Evolutionary conservation across 805 yeast genomes (phyloP), one percentile per base, ranked within the genome.

Genomic region (Saccharomyces eubayanus): DNA sequence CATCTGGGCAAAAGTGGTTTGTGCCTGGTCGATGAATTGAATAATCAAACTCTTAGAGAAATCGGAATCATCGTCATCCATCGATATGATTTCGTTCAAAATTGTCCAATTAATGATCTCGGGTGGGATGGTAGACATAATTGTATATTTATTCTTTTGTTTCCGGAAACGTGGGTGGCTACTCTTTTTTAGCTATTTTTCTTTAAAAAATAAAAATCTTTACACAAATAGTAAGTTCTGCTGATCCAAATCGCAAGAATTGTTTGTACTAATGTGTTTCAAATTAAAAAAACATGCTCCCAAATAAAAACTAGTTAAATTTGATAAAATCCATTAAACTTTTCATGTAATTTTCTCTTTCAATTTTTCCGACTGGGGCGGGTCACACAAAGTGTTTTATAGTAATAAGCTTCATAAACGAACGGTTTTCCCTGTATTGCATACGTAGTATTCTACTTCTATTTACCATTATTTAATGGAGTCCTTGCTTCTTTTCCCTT

Each of bases 11-110:
- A 91, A 87, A 0, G 96, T 92, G 20, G 83, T 85, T 55, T 77
- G 76, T 5, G 96, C 96, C 72, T 94, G 99, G 54, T 89, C 96
- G 54, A 86, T 88, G 69, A 88, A 92, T 31, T 95, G 90, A 56
- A 80, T 80, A 52, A 92, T 85, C 54, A 94, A 75, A 40, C 86
- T 78, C 62, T 82, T 76, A 31, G 92, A 84, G 74, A 94, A 94
- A 6, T 89, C 96, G 55, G 91, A 94, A 65, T 87, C 96, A 63
- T 92, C 98, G 65, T 92, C 97, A 70, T 94, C 99, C 97, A 94
- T 91, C 51, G 88, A 84, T 50, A 91, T 79, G 54, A 94, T 77
- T 73, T 94, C 98, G 53, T 84, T 82, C 67, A 94, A 85, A 29
- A 90, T 92, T 46, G 80, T 74, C 96, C 96, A 89, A 68, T 90